Evolutionary conservation across 148 eudicot genomes (phyloP), one percentile per base, ranked within the genome.

Genomic region (Amaranthus cruentus): DNA sequence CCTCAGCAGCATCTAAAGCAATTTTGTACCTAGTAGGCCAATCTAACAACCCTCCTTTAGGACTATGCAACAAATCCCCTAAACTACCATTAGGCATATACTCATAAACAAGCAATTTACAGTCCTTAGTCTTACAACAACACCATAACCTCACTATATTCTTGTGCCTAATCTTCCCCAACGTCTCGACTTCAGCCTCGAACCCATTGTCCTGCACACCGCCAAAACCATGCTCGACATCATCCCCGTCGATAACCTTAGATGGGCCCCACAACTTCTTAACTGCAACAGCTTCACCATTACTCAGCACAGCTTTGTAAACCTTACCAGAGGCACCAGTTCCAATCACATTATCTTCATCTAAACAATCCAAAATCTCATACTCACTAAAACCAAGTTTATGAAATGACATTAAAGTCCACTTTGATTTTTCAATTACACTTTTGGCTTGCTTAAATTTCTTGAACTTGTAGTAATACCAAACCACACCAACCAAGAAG

Each of bases 71-170:
- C 78, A 91, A 69, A 86, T 94, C 98, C 3, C 98, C 97, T 49
- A 94, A 85, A 65, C 98, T 91, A 10, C 98, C 98, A 84, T 94
- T 94, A 43, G 89, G 84, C 98, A 94, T 94, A 56, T 89, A 91
- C 87, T 94, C 98, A 47, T 94, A 94, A 7, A 94, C 98, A 74
- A 94, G 74, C 49, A 94, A 81, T 73, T 88, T 88, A 43, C 93
- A 87, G 50, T 89, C 89, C 66, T 78, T 87, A 0, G 93, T 85
- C 3, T 84, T 79, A 53, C 98, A 94, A 68, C 96, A 89, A 75
- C 98, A 94, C 98, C 98, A 94, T 62, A 94, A 81, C 76, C 89
- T 88, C 18, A 94, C 97, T 47, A 94, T 94, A 76, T 90, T 94
- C 87, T 94, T 94, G 61, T 94, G 98, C 83, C 98, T 82, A 2